Conservation (phyloP, 805 yeast species). For the Yarrowia divulgata region DNA sequence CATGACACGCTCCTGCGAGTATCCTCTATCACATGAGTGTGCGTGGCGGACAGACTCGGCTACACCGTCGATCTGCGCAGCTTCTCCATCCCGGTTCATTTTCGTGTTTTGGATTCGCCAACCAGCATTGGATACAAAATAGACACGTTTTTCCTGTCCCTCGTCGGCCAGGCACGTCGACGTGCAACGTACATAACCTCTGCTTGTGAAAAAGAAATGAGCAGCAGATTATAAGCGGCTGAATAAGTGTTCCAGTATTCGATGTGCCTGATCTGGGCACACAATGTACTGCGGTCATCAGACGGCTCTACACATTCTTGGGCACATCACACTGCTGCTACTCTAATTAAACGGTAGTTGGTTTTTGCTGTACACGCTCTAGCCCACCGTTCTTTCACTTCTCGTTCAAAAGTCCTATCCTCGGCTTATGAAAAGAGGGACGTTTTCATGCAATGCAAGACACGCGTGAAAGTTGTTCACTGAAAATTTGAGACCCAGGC, state of each 20-base stretch:
- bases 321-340: too few species aligned
- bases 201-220: constrained; percentile 19
- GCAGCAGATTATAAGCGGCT: not conserved
- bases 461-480: constrained; percentile 12
- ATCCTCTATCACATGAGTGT: constrained; percentile 3
- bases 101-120: constrained; percentile 18
- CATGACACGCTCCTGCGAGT: not conserved
- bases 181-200: constrained; percentile 14
- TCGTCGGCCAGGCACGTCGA: constrained; percentile 9
- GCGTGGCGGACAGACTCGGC: constrained; percentile 23
- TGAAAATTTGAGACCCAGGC: not conserved
- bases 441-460: constrained; percentile 19
- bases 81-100: constrained; percentile 17
- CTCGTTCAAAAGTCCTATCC: not conserved
- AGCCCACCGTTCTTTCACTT: not conserved
- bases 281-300: too few species aligned
- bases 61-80: constrained; percentile 14
- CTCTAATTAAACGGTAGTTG: not conserved
- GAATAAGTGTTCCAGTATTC: not conserved
- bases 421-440: constrained; percentile 16
- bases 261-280: too few species aligned
- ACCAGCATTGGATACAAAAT: constrained; percentile 12
- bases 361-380: not conserved
- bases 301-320: too few species aligned
- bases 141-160: not conserved